These are phyloP conservation scores for Isabelozyma pseudorhagii DNA, from an alignment of 805 yeast species.

Conservation along the genomic window DNA sequence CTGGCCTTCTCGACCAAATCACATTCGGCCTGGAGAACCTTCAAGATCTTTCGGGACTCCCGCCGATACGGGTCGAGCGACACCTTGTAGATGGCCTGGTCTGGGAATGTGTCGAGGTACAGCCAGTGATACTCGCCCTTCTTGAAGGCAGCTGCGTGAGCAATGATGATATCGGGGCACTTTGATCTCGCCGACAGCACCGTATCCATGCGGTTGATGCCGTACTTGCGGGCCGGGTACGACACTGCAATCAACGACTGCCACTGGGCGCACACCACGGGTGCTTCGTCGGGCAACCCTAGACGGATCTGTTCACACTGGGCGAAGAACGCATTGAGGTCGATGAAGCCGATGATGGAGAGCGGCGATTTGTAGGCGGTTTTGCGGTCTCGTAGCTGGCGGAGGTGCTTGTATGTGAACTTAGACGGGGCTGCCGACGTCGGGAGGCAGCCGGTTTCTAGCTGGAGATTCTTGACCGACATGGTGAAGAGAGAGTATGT, in stretches of 20 bases:
- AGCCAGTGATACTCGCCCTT: constrained; percentile 86
- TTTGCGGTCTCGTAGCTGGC: constrained; percentile 42
- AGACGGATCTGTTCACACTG: constrained; percentile 85
- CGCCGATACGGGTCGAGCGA: constrained; percentile 88
- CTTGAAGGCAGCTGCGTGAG: constrained; percentile 92
- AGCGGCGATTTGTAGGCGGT: constrained; percentile 63
- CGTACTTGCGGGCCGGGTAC: constrained; percentile 83
- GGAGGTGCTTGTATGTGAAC: constrained; percentile 49
- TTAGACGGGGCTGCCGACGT: not conserved
- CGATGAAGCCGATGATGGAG: constrained; percentile 80
- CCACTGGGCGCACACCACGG: constrained; percentile 97
- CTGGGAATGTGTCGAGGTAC: constrained; percentile 59
- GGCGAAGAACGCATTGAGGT: constrained; percentile 93
- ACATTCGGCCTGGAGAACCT: constrained; percentile 59
- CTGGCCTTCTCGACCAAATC: constrained; percentile 87
- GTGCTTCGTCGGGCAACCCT: constrained; percentile 61
- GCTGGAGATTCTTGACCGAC: not conserved
- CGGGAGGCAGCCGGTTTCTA: not conserved
- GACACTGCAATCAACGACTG: constrained; percentile 82
- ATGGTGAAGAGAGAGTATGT: not conserved
- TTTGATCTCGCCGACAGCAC: constrained; percentile 64
- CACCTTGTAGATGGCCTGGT: constrained; percentile 70
- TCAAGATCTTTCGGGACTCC: constrained; percentile 76
- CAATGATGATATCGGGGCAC: constrained; percentile 73
- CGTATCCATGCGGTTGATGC: constrained; percentile 75